phyloP scores from a whole-genome alignment of 1,139 yeast species.

The Pneumocystis wakefieldiae region DNA sequence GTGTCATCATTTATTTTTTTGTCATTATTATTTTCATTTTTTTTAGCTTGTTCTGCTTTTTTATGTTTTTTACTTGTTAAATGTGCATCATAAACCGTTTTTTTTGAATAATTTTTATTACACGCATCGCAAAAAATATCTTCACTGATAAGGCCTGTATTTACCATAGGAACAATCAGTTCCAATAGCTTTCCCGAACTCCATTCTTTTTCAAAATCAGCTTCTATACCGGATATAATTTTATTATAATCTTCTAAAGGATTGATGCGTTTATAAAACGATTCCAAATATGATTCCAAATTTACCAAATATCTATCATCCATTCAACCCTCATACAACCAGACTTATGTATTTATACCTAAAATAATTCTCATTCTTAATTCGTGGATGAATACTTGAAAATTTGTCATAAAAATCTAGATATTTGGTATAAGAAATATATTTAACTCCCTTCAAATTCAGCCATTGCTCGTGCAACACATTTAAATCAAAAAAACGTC shows the following conservation, averaged over 20 bases:
- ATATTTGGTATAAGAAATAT: conserved; percentile 37
- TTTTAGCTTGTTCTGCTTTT: conserved; percentile 22
- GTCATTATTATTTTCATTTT: not conserved
- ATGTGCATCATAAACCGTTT: conserved; percentile 55
- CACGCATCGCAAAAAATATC: conserved; percentile 47
- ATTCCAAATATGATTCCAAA: conserved; percentile 33
- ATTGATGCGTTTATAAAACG: conserved; percentile 33
- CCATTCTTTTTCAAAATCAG: conserved; percentile 25
- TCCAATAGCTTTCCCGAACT: conserved; percentile 8
- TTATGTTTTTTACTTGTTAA: conserved; percentile 62
- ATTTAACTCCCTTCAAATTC: conserved; percentile 26
- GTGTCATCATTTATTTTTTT: not conserved
- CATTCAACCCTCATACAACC: not conserved
- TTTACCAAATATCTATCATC: conserved; percentile 27
- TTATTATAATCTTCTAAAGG: conserved; percentile 36
- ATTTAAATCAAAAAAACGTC: conserved; percentile 47
- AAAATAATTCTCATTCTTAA: conserved; percentile 27
- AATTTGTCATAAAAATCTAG: conserved; percentile 34
- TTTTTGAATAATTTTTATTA: conserved; percentile 46
- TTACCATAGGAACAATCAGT: not conserved
- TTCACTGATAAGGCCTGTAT: conserved; percentile 11
- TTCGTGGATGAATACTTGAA: conserved; percentile 20
- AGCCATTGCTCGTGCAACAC: conserved; percentile 38
- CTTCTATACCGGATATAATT: conserved; percentile 25
- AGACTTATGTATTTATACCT: conserved; percentile 1